Evolutionary conservation across 192 early-diverging fungal species (phyloP).

Genomic region (Pilobolus umbonatus): DNA sequence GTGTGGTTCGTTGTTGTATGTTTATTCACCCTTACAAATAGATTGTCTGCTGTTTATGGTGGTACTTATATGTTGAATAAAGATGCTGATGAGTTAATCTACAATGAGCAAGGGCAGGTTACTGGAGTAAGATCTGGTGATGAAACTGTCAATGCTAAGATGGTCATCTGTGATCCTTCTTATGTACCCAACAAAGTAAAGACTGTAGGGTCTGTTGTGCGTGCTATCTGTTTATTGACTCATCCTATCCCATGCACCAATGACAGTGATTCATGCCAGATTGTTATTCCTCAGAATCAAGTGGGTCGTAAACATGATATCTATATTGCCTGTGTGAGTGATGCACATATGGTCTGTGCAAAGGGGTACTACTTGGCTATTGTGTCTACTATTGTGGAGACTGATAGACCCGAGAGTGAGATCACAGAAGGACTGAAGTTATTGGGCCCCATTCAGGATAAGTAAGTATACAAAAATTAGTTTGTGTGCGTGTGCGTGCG

Average conservation of each 20-base stretch:
- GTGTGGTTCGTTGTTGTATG: too few relatives aligned
- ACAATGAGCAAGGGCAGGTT: conserved; percentile 73
- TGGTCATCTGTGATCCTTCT: conserved; percentile 95
- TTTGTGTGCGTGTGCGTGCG: not conserved
- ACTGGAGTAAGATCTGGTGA: conserved; percentile 85
- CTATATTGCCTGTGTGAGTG: conserved; percentile 89
- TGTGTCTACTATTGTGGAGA: conserved; percentile 96
- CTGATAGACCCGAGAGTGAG: conserved; percentile 83
- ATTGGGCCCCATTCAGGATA: conserved; percentile 85
- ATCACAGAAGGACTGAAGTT: conserved; percentile 83
- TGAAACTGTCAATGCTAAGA: conserved; percentile 74
- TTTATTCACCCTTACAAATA: conserved; percentile 26
- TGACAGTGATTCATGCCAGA: conserved; percentile 83
- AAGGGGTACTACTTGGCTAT: conserved; percentile 87
- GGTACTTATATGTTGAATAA: conserved; percentile 99
- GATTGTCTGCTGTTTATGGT: conserved; percentile 95
- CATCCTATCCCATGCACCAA: conserved; percentile 88
- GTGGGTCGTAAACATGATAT: conserved; percentile 92
- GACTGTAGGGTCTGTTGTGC: conserved; percentile 84
- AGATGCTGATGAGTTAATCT: conserved; percentile 85
- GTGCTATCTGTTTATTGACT: conserved; percentile 92
- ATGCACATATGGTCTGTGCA: conserved; percentile 86
- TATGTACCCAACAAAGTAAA: conserved; percentile 82
- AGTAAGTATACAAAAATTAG: conserved; percentile 31
- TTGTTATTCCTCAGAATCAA: conserved; percentile 98